These are phyloP conservation scores for Dioszegia hungarica DNA, from an alignment of 768 basidiomycete genomes.

Conservation along the genomic window DNA sequence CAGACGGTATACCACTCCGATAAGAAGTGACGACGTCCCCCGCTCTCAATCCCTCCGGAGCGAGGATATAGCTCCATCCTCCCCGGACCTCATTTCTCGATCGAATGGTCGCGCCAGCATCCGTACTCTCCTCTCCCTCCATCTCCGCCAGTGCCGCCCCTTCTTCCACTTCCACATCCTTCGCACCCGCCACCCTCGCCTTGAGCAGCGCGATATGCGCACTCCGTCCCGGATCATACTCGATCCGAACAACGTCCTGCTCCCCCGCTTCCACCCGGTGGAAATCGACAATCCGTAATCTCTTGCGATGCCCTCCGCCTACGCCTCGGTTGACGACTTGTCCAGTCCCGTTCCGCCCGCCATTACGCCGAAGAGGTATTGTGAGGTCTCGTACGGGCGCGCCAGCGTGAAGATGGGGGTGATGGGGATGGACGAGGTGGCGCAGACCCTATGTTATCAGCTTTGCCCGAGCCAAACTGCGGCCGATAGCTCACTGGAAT, in stretches of 20 bases:
- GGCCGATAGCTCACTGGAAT: conserved; percentile 35
- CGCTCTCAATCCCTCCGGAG: conserved; percentile 79
- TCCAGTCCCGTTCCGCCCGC: conserved; percentile 79
- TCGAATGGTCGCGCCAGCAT: background rate
- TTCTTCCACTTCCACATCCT: conserved; percentile 50
- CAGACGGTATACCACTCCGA: conserved; percentile 71
- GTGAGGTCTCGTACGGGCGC: conserved; percentile 80
- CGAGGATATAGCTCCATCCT: conserved; percentile 84
- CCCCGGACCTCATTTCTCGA: conserved; percentile 29
- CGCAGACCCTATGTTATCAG: conserved; percentile 56
- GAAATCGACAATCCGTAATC: conserved; percentile 85
- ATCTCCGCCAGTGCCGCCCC: conserved; percentile 22
- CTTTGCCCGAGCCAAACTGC: background rate
- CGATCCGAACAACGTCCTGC: conserved; percentile 86
- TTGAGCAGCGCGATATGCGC: conserved; percentile 89
- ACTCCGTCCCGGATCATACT: conserved; percentile 91
- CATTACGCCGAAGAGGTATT: conserved; percentile 70
- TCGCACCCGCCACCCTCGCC: conserved; percentile 54
- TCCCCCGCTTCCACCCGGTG: conserved; percentile 68
- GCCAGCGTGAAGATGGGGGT: conserved; percentile 68
- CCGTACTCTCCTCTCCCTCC: conserved; percentile 8
- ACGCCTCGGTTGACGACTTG: conserved; percentile 79
- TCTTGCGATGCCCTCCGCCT: conserved; percentile 84
- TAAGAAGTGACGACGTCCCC: conserved; percentile 86
- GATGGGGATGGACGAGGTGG: conserved; percentile 75